A percentile compares a stretch with the other conserved stretches of the same genome.
phyloP scores from a whole-genome alignment of 2,329 filamentous ascomycete species.

The Aspergillus ustus region DNA sequence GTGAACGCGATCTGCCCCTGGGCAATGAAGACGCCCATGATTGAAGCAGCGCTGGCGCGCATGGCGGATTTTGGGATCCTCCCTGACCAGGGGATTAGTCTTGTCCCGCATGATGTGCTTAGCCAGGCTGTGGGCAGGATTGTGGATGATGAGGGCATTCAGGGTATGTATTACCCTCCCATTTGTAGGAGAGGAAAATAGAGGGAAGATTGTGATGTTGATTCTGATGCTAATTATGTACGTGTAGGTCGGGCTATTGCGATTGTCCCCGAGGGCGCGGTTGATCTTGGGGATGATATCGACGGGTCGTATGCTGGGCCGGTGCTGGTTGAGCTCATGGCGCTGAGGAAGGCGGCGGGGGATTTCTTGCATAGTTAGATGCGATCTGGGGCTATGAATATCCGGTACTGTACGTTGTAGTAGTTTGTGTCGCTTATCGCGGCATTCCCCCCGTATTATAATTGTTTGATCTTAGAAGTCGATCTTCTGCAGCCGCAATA shows the following conservation, averaged over 20 bases:
- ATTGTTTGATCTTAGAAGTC: no score
- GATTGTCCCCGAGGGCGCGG: background rate
- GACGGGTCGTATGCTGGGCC: background rate
- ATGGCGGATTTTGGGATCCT: background rate
- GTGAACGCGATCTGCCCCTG: background rate
- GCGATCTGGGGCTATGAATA: background rate
- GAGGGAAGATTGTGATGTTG: background rate
- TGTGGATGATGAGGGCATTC: background rate
- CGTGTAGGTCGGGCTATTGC: background rate
- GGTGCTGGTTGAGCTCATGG: background rate
- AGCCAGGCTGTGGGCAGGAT: background rate
- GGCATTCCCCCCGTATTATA: no score
- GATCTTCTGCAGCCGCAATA: no score
- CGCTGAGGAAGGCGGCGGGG: background rate
- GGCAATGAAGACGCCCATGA: background rate
- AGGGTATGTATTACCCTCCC: background rate
- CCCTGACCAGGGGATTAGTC: background rate
- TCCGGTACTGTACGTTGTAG: no score
- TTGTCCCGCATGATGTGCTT: background rate
- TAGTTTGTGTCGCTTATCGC: background rate
- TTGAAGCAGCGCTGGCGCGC: background rate
- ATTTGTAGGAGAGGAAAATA: background rate
- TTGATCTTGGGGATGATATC: background rate
- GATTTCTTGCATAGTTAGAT: background rate
- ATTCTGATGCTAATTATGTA: no score